These are phyloP conservation scores for Tuber umbilicatum DNA, from an alignment of 495 filamentous ascomycete genomes.

Conservation along the genomic window DNA sequence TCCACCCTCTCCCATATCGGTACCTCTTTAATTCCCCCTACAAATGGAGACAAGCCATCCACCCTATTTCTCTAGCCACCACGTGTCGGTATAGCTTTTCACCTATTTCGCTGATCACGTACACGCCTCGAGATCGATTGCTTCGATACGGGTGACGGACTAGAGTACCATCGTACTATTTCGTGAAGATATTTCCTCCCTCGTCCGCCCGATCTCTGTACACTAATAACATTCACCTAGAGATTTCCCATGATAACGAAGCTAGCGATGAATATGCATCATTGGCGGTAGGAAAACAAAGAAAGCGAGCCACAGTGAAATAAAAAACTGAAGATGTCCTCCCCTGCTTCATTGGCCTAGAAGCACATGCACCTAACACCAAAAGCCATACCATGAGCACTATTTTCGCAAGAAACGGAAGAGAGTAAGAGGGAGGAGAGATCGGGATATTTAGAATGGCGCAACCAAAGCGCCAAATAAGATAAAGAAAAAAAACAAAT, in stretches of 20 bases:
- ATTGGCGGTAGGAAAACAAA: not conserved
- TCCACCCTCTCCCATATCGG: no score
- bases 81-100: not conserved
- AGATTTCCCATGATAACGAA: not conserved
- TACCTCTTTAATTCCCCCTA: not conserved
- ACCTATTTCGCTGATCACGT: not conserved
- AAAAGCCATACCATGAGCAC: not conserved
- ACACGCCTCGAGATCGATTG: not conserved
- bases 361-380: not conserved
- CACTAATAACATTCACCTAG: not conserved
- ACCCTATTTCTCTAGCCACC: not conserved
- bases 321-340: not conserved
- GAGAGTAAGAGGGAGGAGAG: not conserved
- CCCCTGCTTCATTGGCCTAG: not conserved
- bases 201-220: not conserved
- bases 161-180: not conserved
- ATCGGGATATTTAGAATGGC: not conserved
- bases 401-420: not conserved
- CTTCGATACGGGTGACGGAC: not conserved
- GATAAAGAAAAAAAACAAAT: not conserved
- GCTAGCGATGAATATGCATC: not conserved
- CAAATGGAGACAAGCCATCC: not conserved
- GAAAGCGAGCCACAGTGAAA: not conserved
- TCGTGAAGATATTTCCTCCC: not conserved
- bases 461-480: not conserved